Percentiles rank a stretch among this genome's conserved stretches.
Evolutionary conservation across 1,284 basidiomycete species (phyloP).

Genomic region (Takashimella tepidaria): DNA sequence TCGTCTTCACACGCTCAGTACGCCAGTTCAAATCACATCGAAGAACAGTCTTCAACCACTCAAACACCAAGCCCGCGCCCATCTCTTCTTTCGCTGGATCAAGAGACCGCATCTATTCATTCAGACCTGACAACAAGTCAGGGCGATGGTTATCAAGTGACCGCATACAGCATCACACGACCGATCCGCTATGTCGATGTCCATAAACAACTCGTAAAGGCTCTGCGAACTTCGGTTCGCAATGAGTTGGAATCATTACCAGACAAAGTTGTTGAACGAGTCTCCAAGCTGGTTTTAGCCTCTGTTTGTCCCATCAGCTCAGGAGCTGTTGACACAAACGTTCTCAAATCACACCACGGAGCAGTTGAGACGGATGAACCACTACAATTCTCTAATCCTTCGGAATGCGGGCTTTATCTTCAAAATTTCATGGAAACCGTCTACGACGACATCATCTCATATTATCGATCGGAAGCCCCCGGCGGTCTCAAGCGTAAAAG

Average conservation of each 20-base stretch:
- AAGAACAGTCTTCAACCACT: constrained; percentile 44
- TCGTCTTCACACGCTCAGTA: constrained; percentile 1
- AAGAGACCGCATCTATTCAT: constrained; percentile 20
- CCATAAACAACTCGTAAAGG: constrained; percentile 57
- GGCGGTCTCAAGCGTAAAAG: constrained; percentile 30
- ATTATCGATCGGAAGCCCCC: constrained; percentile 29
- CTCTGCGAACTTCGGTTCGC: constrained; percentile 58
- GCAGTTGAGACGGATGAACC: constrained; percentile 7
- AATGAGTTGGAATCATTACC: constrained; percentile 54
- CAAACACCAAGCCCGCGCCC: constrained; percentile 40
- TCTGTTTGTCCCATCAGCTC: constrained; percentile 18
- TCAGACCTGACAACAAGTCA: constrained; percentile 13
- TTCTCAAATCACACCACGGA: constrained; percentile 27
- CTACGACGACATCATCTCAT: constrained; percentile 53
- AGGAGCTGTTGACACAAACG: constrained; percentile 16
- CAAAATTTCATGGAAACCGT: constrained; percentile 69
- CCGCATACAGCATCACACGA: constrained; percentile 41
- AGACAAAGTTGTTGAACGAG: constrained; percentile 61
- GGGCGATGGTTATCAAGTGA: constrained; percentile 38
- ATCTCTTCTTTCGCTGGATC: constrained; percentile 30
- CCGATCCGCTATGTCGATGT: constrained; percentile 51
- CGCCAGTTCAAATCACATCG: constrained; percentile 55
- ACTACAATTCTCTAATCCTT: constrained; percentile 37
- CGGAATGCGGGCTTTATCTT: constrained; percentile 54
- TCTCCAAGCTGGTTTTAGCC: constrained; percentile 45